Percentiles rank a stretch among this genome's conserved stretches.
These are phyloP conservation scores for Penicillium mononematosum DNA, from an alignment of 495 filamentous ascomycete genomes.

Conservation along the genomic window DNA sequence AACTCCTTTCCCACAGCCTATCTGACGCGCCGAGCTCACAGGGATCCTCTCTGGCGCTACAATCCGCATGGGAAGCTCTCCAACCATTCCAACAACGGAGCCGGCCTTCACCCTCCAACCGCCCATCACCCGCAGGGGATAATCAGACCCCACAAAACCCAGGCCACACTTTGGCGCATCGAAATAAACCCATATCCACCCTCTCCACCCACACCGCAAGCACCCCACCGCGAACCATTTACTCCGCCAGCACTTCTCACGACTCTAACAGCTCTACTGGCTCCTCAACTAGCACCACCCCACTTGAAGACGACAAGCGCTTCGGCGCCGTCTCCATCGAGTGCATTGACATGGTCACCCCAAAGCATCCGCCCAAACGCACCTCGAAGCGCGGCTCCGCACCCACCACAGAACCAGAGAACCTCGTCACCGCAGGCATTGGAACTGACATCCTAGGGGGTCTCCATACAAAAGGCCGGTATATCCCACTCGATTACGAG, in stretches of 20 bases:
- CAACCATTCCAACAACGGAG: constrained; percentile 40
- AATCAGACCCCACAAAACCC: not conserved
- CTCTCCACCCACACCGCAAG: not conserved
- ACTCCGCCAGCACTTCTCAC: not conserved
- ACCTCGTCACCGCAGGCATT: constrained; percentile 48
- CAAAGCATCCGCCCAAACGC: constrained; percentile 21
- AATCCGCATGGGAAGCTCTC: constrained; percentile 45
- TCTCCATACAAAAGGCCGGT: constrained; percentile 72
- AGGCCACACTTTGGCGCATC: constrained; percentile 7
- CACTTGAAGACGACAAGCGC: constrained; percentile 55
- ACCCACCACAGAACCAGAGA: constrained; percentile 21
- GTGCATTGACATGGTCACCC: constrained; percentile 64
- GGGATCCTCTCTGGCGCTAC: constrained; percentile 25
- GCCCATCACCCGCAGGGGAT: constrained; percentile 6
- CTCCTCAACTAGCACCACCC: constrained; percentile 17
- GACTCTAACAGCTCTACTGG: not conserved
- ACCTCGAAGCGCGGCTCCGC: constrained; percentile 15
- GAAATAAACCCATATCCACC: not conserved
- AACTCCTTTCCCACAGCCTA: constrained; percentile 59
- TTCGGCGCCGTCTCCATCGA: constrained; percentile 62
- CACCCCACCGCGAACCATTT: constrained; percentile 1
- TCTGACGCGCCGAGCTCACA: constrained; percentile 26
- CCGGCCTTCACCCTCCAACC: constrained; percentile 17
- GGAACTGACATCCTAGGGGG: constrained; percentile 53
- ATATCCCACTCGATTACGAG: constrained; percentile 69